Base-by-base conservation (phyloP, 306 rosid genomes). In the Pyrus communis region DNA sequence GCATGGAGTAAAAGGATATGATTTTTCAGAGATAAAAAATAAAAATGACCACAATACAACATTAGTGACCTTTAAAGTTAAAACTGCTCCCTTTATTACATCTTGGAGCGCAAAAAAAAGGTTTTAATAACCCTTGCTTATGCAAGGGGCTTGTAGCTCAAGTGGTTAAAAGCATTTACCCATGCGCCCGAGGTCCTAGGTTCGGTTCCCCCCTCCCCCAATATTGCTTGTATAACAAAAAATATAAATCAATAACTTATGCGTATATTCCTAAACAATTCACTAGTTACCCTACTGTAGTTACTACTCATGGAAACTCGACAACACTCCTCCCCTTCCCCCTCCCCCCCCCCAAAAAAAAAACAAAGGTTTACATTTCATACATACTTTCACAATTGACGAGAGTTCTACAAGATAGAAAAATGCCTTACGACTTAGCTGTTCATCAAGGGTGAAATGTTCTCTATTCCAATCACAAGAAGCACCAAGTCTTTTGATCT, bases 401-500 rank as follows among this genome's bases (percentile, higher is more conserved):
- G 69, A 84, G 55, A 82, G 77, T 83, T 83, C 79, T 72, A 85
- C 51, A 75, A 27, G 75, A 87, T 74, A 84, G 90, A 85, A 81
- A 89, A 87, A 85, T 78, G 84, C 81, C 98, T 94, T 94, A 94
- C 98, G 88, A 94, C 95, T 94, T 90, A 91, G 98, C 91, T 94
- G 97, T 83, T 90, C 93, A 87, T 94, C 97, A 73, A 94, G 98
- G 78, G 98, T 94, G 82, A 94, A 94, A 79, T 86, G 98, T 82
- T 91, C 98, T 86, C 93, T 88, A 33, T 84, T 86, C 98, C 98
- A 94, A 86, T 94, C 98, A 87, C 98, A 94, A 52, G 98, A 94
- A 85, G 97, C 98, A 77, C 98, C 98, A 61, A 94, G 98, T 85
- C 98, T 90, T 91, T 89, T 94, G 63, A 94, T 94, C 91, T 94